phyloP scores from a whole-genome alignment of 2,329 filamentous ascomycete species.

The Aplosporella prunicola region DNA sequence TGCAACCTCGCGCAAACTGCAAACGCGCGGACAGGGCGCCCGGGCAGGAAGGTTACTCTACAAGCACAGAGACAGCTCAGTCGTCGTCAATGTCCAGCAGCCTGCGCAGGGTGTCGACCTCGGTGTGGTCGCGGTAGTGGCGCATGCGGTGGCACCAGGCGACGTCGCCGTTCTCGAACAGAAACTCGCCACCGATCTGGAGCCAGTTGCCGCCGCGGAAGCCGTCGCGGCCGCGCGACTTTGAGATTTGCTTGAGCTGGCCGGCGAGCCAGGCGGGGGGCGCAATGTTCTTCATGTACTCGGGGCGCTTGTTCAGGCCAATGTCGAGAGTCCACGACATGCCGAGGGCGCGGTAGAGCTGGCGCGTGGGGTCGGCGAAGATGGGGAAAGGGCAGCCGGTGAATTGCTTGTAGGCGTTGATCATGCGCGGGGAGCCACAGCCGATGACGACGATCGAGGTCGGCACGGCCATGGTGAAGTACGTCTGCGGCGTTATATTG shows the following conservation, averaged over 20 bases:
- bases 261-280: constrained; percentile 20
- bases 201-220: constrained; percentile 24
- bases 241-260: constrained; percentile 19
- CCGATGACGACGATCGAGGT: constrained; percentile 58
- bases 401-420: constrained; percentile 50
- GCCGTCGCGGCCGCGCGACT: constrained; percentile 35
- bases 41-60: too few species aligned
- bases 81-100: constrained; percentile 26
- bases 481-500: constrained; percentile 33
- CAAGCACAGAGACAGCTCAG: background rate
- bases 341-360: constrained; percentile 54
- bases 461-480: constrained; percentile 37
- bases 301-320: constrained; percentile 45
- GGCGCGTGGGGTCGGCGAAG: constrained; percentile 56
- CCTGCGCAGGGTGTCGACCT: constrained; percentile 24
- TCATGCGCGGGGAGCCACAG: constrained; percentile 55
- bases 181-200: constrained; percentile 33
- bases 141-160: constrained; percentile 35
- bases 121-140: constrained; percentile 28
- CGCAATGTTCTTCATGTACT: constrained; percentile 44
- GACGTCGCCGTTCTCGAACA: constrained; percentile 32
- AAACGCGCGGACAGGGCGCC: too few species aligned
- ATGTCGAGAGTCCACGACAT: constrained; percentile 53
- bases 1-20: too few species aligned
- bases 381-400: constrained; percentile 56